Base-by-base conservation (phyloP, 441 rosid species). In the Aleurites moluccanus region DNA sequence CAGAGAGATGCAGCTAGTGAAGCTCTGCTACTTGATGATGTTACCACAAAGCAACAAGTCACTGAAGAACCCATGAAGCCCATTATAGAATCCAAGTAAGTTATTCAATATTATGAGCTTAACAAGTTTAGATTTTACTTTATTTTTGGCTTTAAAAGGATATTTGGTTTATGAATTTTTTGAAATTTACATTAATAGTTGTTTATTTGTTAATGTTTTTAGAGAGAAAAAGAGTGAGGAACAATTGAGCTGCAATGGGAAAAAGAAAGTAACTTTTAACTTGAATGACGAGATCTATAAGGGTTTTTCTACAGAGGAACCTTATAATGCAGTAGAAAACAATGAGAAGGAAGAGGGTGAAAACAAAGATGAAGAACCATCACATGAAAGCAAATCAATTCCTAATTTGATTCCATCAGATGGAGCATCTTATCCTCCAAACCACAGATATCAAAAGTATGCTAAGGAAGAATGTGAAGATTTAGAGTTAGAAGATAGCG, bases 241-340 rank as follows among this genome's bases (percentile, higher is more conserved):
- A 76, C 84, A 80, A 71, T 78, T 72, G 70, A 81, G 87, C 71
- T 77, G 77, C 74, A 73, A 75, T 80, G 44, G 61, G 79, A 60
- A 75, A 62, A 90, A 80, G 86, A 89, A 86, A 76, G 93, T 91
- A 44, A 86, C 91, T 0, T 92, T 92, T 72, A 88, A 89, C 77
- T 71, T 84, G 27, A 61, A 85, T 78, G 83, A 86, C 77, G 80
- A 79, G 79, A 83, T 87, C 27, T 77, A 82, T 44, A 88, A 86
- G 71, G 82, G 72, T 60, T 80, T 87, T 65, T 78, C 47, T 20
- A 15, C 70, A 30, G 83, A 85, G 33, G 85, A 78, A 65, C 77
- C 33, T 42, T 69, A 64, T 27, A 44, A 68, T 60, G 80, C 60
- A 18, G 69, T 20, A 28, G 72, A 81, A 61, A 47, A 15, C n/a